Base-by-base conservation (phyloP, 139 green algal genomes). In the Micractinium conductrix region DNA sequence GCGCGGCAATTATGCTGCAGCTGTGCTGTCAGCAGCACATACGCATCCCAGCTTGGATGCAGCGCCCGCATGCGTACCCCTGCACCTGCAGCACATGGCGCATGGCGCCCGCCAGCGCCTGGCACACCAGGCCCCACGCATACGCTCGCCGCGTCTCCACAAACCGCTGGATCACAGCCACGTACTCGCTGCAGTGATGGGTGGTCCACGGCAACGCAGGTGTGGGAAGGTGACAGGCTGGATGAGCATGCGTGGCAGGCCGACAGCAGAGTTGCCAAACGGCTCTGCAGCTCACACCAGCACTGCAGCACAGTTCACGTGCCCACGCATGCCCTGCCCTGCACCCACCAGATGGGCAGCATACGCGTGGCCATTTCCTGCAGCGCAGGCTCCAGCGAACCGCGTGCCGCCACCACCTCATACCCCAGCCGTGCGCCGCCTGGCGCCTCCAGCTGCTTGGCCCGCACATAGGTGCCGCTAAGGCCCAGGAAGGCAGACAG, bases 401-500 rank as follows among this genome's bases (percentile, higher is more conserved):
- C 84, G 28, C 67, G 81, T 28, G 75, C n/a, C n/a, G n/a, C 68
- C 0, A 85, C 78, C 53, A 96, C 44, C 21, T 68, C 65, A 55
- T 93, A 97, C 26, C 28, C 78, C 21, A 97, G 76, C 40, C 87
- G 80, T 0, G 50, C 70, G 30, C 86, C 58, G 38, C 67, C 75
- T 5, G 43, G 37, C 14, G 62, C 86, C 3, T 72, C 44, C 53
- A 71, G 38, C 42, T 45, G 1, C 67, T 53, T 74, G 2, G 48
- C 81, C 21, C 76, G 78, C 63, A 98, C 70, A 62, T 91, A 94
- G 58, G 81, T 81, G 6, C 92, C 94, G 16, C 88, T 90, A 14
- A 93, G 74, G 19, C 96, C 95, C 88, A 95, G 88, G 89, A 98
- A 96, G 8, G 90, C 93, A 24, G 88, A 93, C 53, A 98, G 89